A percentile compares a stretch with the other conserved stretches of the same genome.
phyloP scores from a whole-genome alignment of 106 monocot genomes.

The Hemerocallis citrina region DNA sequence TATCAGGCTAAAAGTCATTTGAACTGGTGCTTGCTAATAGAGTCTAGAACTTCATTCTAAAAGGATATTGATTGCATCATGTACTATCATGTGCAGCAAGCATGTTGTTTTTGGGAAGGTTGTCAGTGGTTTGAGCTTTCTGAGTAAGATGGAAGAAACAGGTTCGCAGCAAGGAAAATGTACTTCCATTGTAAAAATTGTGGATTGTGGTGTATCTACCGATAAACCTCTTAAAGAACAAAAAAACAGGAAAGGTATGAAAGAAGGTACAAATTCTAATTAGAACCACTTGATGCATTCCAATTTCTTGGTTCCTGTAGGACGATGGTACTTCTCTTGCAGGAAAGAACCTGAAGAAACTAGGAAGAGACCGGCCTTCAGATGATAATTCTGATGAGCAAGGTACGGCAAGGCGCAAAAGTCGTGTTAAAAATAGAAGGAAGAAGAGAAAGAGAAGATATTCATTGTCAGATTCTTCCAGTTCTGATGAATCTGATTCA shows the following conservation, averaged over 20 bases:
- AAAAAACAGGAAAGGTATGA: constrained; percentile 23
- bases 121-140: constrained; percentile 19
- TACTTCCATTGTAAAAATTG: constrained; percentile 30
- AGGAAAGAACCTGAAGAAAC: constrained; percentile 26
- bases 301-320: not conserved
- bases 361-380: constrained; percentile 4
- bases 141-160: constrained; percentile 34
- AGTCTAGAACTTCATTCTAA: not conserved
- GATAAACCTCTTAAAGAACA: constrained; percentile 1
- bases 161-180: constrained; percentile 31
- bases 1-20: not conserved
- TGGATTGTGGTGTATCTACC: constrained; percentile 40
- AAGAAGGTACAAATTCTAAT: not conserved
- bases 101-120: constrained; percentile 58
- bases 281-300: not conserved
- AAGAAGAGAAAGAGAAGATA: constrained; percentile 36
- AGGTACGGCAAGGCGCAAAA: constrained; percentile 9
- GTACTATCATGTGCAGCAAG: constrained; percentile 19
- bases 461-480: constrained; percentile 33
- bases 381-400: constrained; percentile 25
- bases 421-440: constrained; percentile 8
- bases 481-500: constrained; percentile 31
- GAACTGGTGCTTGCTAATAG: not conserved
- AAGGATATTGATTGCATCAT: not conserved
- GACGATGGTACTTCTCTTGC: constrained; percentile 1